Percentiles rank a stretch among this genome's conserved stretches.
These are phyloP conservation scores for Striga asiatica DNA, from an alignment of 257 asterid genomes.

Conservation along the genomic window DNA sequence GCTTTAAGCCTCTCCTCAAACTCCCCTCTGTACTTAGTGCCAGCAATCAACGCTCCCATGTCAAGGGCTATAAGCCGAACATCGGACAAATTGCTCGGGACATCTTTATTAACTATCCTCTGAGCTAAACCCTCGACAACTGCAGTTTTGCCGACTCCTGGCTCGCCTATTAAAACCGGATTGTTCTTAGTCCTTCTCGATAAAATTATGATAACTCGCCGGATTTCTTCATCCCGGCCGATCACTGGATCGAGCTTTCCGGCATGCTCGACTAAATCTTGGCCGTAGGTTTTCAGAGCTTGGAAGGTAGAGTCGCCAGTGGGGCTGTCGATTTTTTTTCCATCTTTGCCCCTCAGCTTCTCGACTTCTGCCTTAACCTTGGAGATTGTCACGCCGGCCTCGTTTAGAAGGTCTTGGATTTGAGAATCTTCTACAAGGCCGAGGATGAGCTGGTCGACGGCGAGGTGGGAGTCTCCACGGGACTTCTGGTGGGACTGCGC, in stretches of 20 bases:
- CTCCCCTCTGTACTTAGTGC: slow-evolving; percentile 73
- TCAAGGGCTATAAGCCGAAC: slow-evolving; percentile 66
- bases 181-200: slow-evolving; percentile 64
- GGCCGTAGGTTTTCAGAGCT: slow-evolving; percentile 59
- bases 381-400: slow-evolving; percentile 34
- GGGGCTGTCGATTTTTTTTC: slow-evolving; percentile 61
- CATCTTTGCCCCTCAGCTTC: slow-evolving; percentile 48
- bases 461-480: slow-evolving; percentile 47
- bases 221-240: slow-evolving; percentile 59
- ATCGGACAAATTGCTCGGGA: slow-evolving; percentile 60
- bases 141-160: slow-evolving; percentile 66
- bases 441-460: slow-evolving; percentile 51
- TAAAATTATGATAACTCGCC: slow-evolving; percentile 50
- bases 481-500: slow-evolving; percentile 53
- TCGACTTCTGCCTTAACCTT: slow-evolving; percentile 56
- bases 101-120: slow-evolving; percentile 50
- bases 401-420: slow-evolving; percentile 39
- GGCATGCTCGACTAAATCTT: slow-evolving; percentile 63
- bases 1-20: slow-evolving; percentile 63
- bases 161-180: slow-evolving; percentile 67
- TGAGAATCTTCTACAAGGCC: slow-evolving; percentile 64
- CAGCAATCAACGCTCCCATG: slow-evolving; percentile 65
- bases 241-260: slow-evolving; percentile 72
- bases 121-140: slow-evolving; percentile 75
- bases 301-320: slow-evolving; percentile 49